Evolutionary conservation across 2,329 filamentous ascomycete genomes (phyloP).

Genomic region (Talaromyces rugulosus): DNA sequence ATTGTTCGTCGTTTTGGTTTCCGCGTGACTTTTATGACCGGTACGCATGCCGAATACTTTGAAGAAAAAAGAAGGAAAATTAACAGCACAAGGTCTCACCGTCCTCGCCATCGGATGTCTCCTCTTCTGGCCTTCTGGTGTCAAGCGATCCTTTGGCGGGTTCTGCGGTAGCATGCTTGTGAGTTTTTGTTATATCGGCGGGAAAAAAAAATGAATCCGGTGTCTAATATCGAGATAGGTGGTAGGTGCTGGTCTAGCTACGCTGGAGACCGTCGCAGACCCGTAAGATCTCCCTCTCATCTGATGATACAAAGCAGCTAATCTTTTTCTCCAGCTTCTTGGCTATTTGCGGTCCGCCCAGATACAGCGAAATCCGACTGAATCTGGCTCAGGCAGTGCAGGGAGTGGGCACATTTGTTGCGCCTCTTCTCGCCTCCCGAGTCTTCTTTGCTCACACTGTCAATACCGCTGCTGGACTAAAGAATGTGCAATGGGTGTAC

Average conservation of each 20-base stretch:
- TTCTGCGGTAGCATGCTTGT: conserved; percentile 70
- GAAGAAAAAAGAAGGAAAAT: too few species aligned
- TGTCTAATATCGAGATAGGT: too few species aligned
- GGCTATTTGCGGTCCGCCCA: conserved; percentile 68
- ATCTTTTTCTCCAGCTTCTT: conserved; percentile 39
- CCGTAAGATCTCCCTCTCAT: conserved; percentile 47
- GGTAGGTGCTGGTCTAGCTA: conserved; percentile 68
- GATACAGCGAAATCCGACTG: conserved; percentile 70
- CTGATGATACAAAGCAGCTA: too few species aligned
- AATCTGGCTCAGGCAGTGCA: conserved; percentile 76
- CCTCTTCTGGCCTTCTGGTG: conserved; percentile 75
- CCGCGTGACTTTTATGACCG: conserved; percentile 74
- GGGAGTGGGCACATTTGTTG: conserved; percentile 69
- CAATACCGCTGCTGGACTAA: conserved; percentile 54
- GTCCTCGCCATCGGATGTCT: conserved; percentile 1
- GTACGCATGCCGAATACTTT: conserved; percentile 49
- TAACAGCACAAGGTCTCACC: background rate
- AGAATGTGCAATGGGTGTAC: conserved; percentile 72
- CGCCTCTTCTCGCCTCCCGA: conserved; percentile 67
- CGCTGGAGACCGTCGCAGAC: conserved; percentile 73
- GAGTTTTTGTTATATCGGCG: too few species aligned
- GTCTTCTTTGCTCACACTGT: conserved; percentile 67
- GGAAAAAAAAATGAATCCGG: too few species aligned
- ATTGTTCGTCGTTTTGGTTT: conserved; percentile 72
- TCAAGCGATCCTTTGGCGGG: conserved; percentile 67